Percentiles rank a stretch among this genome's conserved stretches.
Conservation (phyloP, 192 early-diverging fungal species). For the Backusella liffmaniae region DNA sequence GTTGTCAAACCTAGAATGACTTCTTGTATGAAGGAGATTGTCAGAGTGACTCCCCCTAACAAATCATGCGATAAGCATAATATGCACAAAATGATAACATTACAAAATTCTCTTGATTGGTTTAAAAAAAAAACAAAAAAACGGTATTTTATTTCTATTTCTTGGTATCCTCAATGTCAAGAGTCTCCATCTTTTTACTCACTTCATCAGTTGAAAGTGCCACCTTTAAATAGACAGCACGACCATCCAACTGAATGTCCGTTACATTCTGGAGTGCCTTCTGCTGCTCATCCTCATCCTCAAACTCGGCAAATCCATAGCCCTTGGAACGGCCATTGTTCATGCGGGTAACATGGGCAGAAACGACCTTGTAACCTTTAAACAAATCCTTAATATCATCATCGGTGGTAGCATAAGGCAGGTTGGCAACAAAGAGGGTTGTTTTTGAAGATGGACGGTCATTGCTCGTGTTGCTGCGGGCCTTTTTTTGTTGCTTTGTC, state of each 20-base stretch:
- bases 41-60: background rate
- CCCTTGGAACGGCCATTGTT: constrained; percentile 78
- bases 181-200: background rate
- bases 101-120: background rate
- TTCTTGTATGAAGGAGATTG: too few relatives aligned
- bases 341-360: constrained; percentile 74
- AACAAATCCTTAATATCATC: constrained; percentile 78
- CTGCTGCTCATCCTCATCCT: constrained; percentile 72
- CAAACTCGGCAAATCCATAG: constrained; percentile 92
- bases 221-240: constrained; percentile 63
- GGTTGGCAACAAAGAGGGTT: constrained; percentile 76
- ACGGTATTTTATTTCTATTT: background rate
- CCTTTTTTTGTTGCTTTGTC: constrained; percentile 23
- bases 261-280: constrained; percentile 66
- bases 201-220: constrained; percentile 46
- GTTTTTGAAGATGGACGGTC: constrained; percentile 54
- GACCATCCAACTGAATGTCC: constrained; percentile 61
- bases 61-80: background rate
- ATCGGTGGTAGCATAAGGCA: constrained; percentile 72
- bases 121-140: too few relatives aligned
- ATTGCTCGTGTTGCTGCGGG: background rate
- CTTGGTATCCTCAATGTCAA: constrained; percentile 12
- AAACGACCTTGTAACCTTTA: constrained; percentile 66
- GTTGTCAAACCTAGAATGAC: background rate
- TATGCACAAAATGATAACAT: background rate